Percentiles rank a stretch among this genome's conserved stretches.
phyloP scores from a whole-genome alignment of 495 filamentous ascomycete genomes.

The Haplographium delicatum region DNA sequence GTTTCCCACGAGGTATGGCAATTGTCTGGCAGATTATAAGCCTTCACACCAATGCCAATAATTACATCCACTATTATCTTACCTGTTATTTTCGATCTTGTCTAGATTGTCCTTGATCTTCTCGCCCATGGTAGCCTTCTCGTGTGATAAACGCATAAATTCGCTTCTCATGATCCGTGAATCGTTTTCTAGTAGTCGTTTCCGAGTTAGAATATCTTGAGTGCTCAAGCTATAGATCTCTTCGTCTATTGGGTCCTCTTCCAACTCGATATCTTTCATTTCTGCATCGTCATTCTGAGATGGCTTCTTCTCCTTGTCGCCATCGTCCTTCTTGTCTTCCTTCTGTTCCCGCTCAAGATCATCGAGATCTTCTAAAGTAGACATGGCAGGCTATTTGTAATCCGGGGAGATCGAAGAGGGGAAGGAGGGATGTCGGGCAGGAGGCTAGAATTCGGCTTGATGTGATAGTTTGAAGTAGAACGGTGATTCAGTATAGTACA shows the following conservation, averaged over 20 bases:
- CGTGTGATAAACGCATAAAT: constrained; percentile 86
- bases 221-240: constrained; percentile 89
- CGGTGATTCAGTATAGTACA: too few species aligned
- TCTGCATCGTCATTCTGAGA: constrained; percentile 73
- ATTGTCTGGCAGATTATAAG: constrained; percentile 56
- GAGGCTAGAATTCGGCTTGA: neutral
- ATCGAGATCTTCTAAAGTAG: constrained; percentile 71
- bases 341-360: constrained; percentile 66
- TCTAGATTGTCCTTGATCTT: constrained; percentile 99
- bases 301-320: constrained; percentile 60
- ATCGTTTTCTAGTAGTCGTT: constrained; percentile 91
- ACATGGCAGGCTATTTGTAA: too few species aligned
- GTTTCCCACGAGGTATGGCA: constrained; percentile 97
- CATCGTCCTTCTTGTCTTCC: constrained; percentile 64
- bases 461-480: too few species aligned
- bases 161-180: constrained; percentile 98
- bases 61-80: constrained; percentile 89
- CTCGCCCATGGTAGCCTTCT: constrained; percentile 90
- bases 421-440: neutral
- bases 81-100: constrained; percentile 99
- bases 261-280: constrained; percentile 75
- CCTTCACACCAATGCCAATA: constrained; percentile 10
- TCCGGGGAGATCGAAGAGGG: too few species aligned
- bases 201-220: constrained; percentile 83
- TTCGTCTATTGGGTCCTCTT: constrained; percentile 78